A percentile compares a stretch with the other conserved stretches of the same genome.
phyloP scores from a whole-genome alignment of 768 basidiomycete genomes.

The Mycena leptocephala region DNA sequence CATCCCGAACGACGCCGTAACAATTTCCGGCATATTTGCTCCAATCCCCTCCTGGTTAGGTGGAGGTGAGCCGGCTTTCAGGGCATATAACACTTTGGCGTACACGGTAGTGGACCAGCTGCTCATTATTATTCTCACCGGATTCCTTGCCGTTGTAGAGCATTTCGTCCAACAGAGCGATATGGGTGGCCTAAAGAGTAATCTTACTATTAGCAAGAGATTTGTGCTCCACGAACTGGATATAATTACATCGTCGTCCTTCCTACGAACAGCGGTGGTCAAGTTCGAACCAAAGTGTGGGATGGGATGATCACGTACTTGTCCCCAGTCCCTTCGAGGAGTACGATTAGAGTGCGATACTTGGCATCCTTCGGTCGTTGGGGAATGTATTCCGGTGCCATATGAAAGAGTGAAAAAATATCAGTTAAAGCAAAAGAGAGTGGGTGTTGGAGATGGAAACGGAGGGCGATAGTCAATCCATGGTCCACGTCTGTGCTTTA shows the following conservation, averaged over 20 bases:
- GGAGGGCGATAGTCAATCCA: conserved; percentile 5
- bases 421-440: not conserved
- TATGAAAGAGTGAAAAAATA: not conserved
- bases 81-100: not conserved
- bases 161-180: conserved; percentile 16
- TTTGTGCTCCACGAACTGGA: not conserved
- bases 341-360: conserved; percentile 17
- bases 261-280: conserved; percentile 11
- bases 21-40: conserved; percentile 2
- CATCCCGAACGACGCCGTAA: conserved; percentile 1
- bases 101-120: conserved; percentile 17
- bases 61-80: conserved; percentile 1
- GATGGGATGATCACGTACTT: not conserved
- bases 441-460: conserved; percentile 15
- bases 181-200: conserved; percentile 13
- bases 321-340: conserved; percentile 21
- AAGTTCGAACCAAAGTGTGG: not conserved
- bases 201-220: conserved; percentile 3
- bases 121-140: not conserved
- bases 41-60: conserved; percentile 16
- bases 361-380: conserved; percentile 22
- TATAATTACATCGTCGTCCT: conserved; percentile 13
- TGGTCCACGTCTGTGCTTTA: conserved; percentile 15
- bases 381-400: conserved; percentile 19
- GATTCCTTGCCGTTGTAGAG: conserved; percentile 14